A percentile compares a stretch with the other conserved stretches of the same genome.
phyloP scores from a whole-genome alignment of 257 asterid species.

The Cruciata laevipes region DNA sequence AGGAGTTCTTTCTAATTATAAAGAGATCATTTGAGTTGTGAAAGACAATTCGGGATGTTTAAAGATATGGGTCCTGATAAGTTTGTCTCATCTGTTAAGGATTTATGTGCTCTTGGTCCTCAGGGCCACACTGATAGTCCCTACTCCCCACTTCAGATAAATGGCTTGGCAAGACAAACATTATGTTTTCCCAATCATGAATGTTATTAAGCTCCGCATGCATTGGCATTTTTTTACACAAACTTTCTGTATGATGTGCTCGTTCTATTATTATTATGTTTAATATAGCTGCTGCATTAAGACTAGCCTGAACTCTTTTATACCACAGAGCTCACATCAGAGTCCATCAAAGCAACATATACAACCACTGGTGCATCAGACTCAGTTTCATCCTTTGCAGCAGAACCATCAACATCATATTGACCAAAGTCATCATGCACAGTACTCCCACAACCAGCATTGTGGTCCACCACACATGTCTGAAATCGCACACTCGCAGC shows the following conservation, averaged over 20 bases:
- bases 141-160: background rate
- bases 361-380: conserved; percentile 52
- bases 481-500: conserved; percentile 69
- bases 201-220: background rate
- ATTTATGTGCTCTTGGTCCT: background rate
- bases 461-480: conserved; percentile 71
- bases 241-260: background rate
- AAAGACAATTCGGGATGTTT: background rate
- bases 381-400: conserved; percentile 60
- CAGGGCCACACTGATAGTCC: background rate
- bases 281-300: background rate
- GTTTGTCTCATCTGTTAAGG: background rate
- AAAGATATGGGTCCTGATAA: background rate
- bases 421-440: conserved; percentile 55
- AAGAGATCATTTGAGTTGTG: background rate
- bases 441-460: conserved; percentile 62
- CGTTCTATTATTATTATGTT: background rate
- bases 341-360: conserved; percentile 57
- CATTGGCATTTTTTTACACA: background rate
- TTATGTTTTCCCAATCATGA: background rate
- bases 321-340: conserved; percentile 50
- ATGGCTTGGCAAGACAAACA: background rate
- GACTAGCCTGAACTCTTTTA: conserved; percentile 2
- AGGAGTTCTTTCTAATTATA: no score
- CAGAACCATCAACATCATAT: conserved; percentile 60